Evolutionary conservation across 371 early-diverging fungal species (phyloP).

Genomic region (Mortierella sp.): DNA sequence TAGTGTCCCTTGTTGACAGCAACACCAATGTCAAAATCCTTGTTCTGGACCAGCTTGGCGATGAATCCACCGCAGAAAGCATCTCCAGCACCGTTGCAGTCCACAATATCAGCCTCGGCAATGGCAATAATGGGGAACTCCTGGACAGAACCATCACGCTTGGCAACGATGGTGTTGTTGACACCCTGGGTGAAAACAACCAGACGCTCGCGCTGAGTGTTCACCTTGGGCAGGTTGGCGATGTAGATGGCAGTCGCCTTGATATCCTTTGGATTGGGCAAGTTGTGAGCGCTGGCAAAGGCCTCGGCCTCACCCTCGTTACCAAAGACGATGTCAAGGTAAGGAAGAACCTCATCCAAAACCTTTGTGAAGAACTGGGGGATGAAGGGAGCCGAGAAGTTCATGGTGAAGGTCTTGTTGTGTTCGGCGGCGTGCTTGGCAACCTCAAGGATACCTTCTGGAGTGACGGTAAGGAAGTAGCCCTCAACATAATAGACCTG

Average conservation of each 20-base stretch:
- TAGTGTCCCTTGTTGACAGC: constrained; percentile 92
- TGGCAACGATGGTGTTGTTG: constrained; percentile 81
- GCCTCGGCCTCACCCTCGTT: constrained; percentile 96
- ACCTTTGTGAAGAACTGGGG: constrained; percentile 91
- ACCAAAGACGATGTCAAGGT: constrained; percentile 92
- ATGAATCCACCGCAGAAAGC: constrained; percentile 96
- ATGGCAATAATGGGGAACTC: constrained; percentile 81
- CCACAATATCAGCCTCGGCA: constrained; percentile 79
- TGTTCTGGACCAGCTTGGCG: constrained; percentile 74
- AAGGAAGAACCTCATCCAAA: constrained; percentile 81
- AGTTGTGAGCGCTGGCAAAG: constrained; percentile 77
- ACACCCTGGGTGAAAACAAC: constrained; percentile 95
- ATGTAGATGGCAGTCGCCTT: constrained; percentile 84
- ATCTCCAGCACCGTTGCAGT: constrained; percentile 98
- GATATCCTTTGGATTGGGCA: constrained; percentile 71
- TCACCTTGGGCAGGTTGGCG: constrained; percentile 84
- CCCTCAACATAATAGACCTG: constrained; percentile 91
- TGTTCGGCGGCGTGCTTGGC: constrained; percentile 89
- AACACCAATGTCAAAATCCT: constrained; percentile 67
- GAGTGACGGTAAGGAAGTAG: constrained; percentile 91
- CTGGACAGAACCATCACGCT: constrained; percentile 59
- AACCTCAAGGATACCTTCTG: constrained; percentile 80
- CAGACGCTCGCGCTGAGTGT: constrained; percentile 75
- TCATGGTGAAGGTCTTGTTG: constrained; percentile 85
- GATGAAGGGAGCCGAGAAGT: constrained; percentile 96